These are phyloP conservation scores for Mycena metata DNA, from an alignment of 768 basidiomycete species.

Conservation along the genomic window DNA sequence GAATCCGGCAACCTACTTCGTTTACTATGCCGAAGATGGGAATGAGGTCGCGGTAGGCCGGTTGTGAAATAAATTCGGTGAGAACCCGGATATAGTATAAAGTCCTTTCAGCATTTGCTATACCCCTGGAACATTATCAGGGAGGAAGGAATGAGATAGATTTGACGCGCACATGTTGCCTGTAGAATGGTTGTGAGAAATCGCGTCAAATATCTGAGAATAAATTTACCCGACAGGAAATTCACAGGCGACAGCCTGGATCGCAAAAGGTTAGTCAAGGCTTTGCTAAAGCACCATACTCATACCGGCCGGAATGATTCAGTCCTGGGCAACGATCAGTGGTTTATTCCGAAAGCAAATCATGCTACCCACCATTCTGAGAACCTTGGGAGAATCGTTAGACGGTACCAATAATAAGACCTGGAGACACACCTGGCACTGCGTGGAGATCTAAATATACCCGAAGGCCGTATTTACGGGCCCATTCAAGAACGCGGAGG, in stretches of 20 bases:
- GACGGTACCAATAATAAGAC: background rate
- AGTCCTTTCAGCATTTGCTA: slow-evolving; percentile 87
- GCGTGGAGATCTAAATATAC: slow-evolving; percentile 86
- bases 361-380: slow-evolving; percentile 68
- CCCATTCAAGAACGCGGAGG: slow-evolving; percentile 82
- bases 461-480: slow-evolving; percentile 90
- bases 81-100: slow-evolving; percentile 82
- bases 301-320: slow-evolving; percentile 70
- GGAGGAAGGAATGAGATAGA: background rate
- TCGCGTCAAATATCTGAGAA: background rate
- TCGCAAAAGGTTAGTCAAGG: slow-evolving; percentile 7
- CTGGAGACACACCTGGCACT: slow-evolving; percentile 68
- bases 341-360: background rate
- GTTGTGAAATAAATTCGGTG: slow-evolving; percentile 86
- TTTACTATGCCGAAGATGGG: slow-evolving; percentile 75
- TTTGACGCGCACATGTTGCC: slow-evolving; percentile 63
- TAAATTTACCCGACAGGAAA: slow-evolving; percentile 61
- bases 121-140: slow-evolving; percentile 52
- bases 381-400: slow-evolving; percentile 17
- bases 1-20: slow-evolving; percentile 61
- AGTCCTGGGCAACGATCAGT: slow-evolving; percentile 51
- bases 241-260: slow-evolving; percentile 64
- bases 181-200: background rate
- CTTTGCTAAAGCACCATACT: background rate
- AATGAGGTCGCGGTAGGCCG: slow-evolving; percentile 71